Percentiles rank a stretch among this genome's conserved stretches.
These are phyloP conservation scores for Gnaphalium uliginosum DNA, from an alignment of 129 eudicot genomes.

Conservation along the genomic window DNA sequence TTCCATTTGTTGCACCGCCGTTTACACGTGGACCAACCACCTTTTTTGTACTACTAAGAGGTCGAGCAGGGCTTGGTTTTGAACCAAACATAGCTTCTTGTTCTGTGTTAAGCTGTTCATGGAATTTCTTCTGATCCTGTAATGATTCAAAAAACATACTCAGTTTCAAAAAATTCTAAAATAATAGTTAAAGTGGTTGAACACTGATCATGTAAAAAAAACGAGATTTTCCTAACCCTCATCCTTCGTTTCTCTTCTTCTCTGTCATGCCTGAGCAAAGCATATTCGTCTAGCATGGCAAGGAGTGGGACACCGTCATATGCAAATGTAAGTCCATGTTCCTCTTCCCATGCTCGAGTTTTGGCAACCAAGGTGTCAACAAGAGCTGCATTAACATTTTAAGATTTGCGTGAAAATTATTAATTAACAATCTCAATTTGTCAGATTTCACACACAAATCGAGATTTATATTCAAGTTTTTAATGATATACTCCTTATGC, in stretches of 20 bases:
- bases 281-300: conserved; percentile 94
- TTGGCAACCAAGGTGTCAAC: conserved; percentile 83
- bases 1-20: conserved; percentile 68
- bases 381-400: conserved; percentile 57
- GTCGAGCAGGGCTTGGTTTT: conserved; percentile 92
- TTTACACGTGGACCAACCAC: conserved; percentile 82
- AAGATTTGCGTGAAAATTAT: background rate
- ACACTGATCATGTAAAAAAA: background rate
- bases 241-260: conserved; percentile 95
- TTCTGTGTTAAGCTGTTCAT: conserved; percentile 68
- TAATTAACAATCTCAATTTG: background rate
- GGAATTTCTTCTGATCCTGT: conserved; percentile 95
- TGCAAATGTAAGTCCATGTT: conserved; percentile 68
- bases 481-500: background rate
- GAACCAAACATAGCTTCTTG: conserved; percentile 65
- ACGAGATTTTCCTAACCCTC: conserved; percentile 55
- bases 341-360: conserved; percentile 96
- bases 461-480: background rate
- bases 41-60: conserved; percentile 58
- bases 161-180: background rate
- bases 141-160: conserved; percentile 11
- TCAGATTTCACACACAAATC: background rate
- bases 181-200: background rate
- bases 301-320: conserved; percentile 98
- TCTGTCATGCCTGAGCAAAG: conserved; percentile 88